Base-by-base conservation (phyloP, 2,329 filamentous ascomycete species). In the Fusarium sp. region DNA sequence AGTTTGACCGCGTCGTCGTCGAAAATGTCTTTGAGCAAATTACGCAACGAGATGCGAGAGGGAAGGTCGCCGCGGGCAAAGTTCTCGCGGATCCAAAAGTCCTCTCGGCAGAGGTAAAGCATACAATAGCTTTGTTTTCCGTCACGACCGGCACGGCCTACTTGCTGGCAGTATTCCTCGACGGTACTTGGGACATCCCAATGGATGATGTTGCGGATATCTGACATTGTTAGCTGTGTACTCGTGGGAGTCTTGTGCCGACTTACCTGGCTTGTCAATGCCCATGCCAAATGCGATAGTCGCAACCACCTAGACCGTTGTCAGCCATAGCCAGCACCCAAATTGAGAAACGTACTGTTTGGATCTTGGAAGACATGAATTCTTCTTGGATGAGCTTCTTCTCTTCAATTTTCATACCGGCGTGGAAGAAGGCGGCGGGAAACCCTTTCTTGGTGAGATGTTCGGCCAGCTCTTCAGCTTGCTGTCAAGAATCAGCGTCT, bases 261-360 rank as follows among this genome's bases (percentile, higher is more conserved):
- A 46, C 68, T 17, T 62, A 74, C 73, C 73, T 46, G 74, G 61
- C 62, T 88, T 88, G 70, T 88, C 85, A 19, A 88, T 86, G 0
- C 86, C 86, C 85, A 88, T 88, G 1, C 85, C 86, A 49, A 88
- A 88, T 1, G 86, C 86, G 39, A 87, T 87, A 0, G 85, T 88
- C 4, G 85, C 84, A 19, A 72, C 70, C n/a, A 72, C 69, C 69
- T 72, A 4, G 2, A 4, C 3, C 1, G 15, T n/a, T 4, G 23
- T 72, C 4, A 72, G 56, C 10, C 4, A 2, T 3, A 3, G 17
- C 7, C 2, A 43, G 10, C 5, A 1, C 4, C 0, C 1, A 9
- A 6, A 15, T 4, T 14, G 4, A 4, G 3, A 4, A n/a, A 14
- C 71, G 47, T 21, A 77, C 74, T 24, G 73, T 81, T n/a, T 78